These are phyloP conservation scores for Globisporangium nunn DNA, from an alignment of 352 stramenopile genomes.

Conservation along the genomic window DNA sequence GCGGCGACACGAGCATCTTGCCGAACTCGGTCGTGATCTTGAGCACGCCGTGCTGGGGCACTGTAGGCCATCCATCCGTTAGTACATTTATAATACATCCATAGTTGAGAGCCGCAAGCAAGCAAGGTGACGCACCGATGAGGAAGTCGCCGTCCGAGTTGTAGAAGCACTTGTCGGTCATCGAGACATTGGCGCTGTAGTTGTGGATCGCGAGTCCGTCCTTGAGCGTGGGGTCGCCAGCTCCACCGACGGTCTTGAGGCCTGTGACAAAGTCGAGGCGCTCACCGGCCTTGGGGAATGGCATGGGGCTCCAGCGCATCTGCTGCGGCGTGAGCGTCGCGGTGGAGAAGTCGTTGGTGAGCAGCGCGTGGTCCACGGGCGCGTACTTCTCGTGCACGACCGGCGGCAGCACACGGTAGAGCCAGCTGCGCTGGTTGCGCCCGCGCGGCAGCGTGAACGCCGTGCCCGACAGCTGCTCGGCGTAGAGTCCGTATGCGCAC, in stretches of 20 bases:
- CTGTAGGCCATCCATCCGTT: constrained; percentile 13
- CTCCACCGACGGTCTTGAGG: constrained; percentile 79
- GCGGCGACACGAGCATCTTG: constrained; percentile 72
- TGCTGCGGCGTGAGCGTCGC: constrained; percentile 85
- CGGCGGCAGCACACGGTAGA: constrained; percentile 90
- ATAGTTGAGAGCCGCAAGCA: not conserved
- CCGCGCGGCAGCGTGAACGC: constrained; percentile 93
- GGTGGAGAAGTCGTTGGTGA: constrained; percentile 67
- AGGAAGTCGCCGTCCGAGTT: constrained; percentile 97
- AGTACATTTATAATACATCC: not conserved
- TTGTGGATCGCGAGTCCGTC: constrained; percentile 91
- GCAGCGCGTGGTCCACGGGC: constrained; percentile 27
- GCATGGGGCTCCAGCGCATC: constrained; percentile 89
- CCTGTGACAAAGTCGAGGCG: constrained; percentile 87
- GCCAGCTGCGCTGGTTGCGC: constrained; percentile 88
- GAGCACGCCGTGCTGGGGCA: constrained; percentile 89
- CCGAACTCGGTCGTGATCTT: constrained; percentile 93
- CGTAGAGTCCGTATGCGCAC: constrained; percentile 89
- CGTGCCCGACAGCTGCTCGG: constrained; percentile 95
- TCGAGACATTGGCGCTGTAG: constrained; percentile 88
- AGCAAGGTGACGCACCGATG: constrained; percentile 44
- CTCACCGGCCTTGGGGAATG: constrained; percentile 43
- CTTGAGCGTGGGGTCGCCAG: constrained; percentile 88
- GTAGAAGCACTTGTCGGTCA: constrained; percentile 89
- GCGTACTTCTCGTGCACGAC: constrained; percentile 78